Base-by-base conservation (phyloP, 352 stramenopile genomes). In the Blastocystis sp. region DNA sequence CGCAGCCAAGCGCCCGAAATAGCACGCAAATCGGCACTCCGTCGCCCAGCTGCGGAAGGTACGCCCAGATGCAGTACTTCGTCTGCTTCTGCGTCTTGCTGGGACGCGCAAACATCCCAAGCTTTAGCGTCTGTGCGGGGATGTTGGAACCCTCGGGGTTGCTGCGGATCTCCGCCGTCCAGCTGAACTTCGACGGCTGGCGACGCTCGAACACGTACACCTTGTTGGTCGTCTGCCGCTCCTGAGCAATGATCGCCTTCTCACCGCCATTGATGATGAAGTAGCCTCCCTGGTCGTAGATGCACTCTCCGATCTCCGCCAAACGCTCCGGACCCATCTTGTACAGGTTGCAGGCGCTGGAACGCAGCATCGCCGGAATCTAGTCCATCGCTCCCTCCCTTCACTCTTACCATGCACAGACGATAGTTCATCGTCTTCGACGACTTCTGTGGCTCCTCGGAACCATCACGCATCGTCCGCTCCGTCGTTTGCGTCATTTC, bases 181-280 rank as follows among this genome's bases (percentile, higher is more conserved):
- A 96, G 36, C 89, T 93, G 89, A 94, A 95, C 89, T 99, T 99
- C 88, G 91, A 95, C 21, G 94, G 94, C 65, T 94, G 93, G 81
- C 96, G 97, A 92, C 98, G 98, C 84, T 94, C 90, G 89, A 99
- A 99, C 46, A 95, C 97, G 90, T 99, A 99, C 18, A 99, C 96
- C 90, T 98, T 95, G 92, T 99, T 99, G 89, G 98, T 99, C 69
- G 92, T 97, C 91, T 99, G 97, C 46, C 96, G 92, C 88, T 99
- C 97, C 88, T 99, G 96, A 0, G 96, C 96, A 87, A 99, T 97
- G 56, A 99, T 93, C 75, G 99, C 96, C 89, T 97, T 97, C 86
- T 97, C 94, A 53, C 91, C 95, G 61, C 94, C 94, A 88, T 97
- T 97, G 87, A 97, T 97, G 57, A 99, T 94, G 90, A 99, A 99